Evolutionary conservation across 2,329 filamentous ascomycete genomes (phyloP).

Genomic region (Scopulariopsis brevicaulis): DNA sequence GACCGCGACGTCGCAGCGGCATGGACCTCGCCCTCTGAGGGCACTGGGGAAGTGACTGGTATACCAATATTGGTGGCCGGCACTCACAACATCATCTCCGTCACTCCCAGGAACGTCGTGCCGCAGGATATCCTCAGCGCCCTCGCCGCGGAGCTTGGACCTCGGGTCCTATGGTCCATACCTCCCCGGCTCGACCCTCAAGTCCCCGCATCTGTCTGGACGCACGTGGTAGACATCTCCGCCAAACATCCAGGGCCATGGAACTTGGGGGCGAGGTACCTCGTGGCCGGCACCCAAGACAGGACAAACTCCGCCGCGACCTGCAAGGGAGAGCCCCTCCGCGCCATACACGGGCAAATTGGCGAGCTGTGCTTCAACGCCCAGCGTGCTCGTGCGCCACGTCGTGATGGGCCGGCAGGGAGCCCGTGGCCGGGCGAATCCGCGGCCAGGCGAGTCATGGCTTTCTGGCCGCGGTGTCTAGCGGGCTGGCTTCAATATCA

Average conservation of each 20-base stretch:
- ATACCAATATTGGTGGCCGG: conserved; percentile 65
- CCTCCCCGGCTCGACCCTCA: conserved; percentile 68
- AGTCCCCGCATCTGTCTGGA: conserved; percentile 47
- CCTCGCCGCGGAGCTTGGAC: conserved; percentile 57
- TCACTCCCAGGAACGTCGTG: conserved; percentile 51
- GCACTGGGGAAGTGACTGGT: conserved; percentile 38
- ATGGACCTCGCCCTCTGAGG: conserved; percentile 69
- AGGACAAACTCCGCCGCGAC: conserved; percentile 56
- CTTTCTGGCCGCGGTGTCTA: conserved; percentile 63
- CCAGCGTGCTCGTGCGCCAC: conserved; percentile 68
- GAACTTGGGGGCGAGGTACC: conserved; percentile 56
- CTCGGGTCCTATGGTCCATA: conserved; percentile 73
- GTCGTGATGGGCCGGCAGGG: conserved; percentile 70
- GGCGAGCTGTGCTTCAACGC: conserved; percentile 72
- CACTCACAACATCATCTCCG: conserved; percentile 83
- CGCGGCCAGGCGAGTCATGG: conserved; percentile 64
- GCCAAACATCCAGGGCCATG: conserved; percentile 61
- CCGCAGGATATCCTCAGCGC: conserved; percentile 53
- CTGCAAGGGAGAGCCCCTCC: conserved; percentile 56
- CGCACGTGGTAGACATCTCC: conserved; percentile 76
- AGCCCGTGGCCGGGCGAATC: conserved; percentile 66
- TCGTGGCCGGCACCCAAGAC: conserved; percentile 66
- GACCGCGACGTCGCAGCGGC: conserved; percentile 70
- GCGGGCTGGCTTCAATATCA: conserved; percentile 74
- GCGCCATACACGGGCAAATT: conserved; percentile 70